Conservation (phyloP, 768 basidiomycete species). For the Lyophyllum shimeji region DNA sequence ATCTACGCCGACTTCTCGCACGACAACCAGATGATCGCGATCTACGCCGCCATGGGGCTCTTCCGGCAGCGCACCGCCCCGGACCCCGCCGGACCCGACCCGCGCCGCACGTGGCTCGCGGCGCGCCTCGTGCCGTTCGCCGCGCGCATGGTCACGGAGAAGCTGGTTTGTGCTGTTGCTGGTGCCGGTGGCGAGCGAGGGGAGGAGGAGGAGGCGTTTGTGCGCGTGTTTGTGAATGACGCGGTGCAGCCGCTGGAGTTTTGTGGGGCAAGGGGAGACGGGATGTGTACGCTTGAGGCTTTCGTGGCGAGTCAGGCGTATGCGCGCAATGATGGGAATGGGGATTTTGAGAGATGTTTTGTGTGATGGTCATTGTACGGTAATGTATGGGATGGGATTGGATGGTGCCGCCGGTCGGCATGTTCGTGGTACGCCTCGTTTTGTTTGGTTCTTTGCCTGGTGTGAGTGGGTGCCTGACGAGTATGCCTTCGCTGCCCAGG, state of each 20-base stretch:
- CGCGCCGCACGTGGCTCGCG: conserved; percentile 48
- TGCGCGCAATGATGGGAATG: conserved; percentile 63
- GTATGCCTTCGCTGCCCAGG: background rate
- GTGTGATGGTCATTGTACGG: too few relatives aligned
- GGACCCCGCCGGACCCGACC: conserved; percentile 32
- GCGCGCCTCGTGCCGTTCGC: conserved; percentile 73
- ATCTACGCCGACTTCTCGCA: conserved; percentile 84
- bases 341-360: conserved; percentile 71
- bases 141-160: conserved; percentile 73
- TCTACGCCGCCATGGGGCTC: conserved; percentile 64
- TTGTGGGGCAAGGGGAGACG: conserved; percentile 50
- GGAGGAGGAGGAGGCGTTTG: conserved; percentile 34
- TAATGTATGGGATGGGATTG: background rate
- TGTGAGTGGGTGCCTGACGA: background rate
- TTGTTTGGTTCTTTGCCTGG: background rate
- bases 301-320: conserved; percentile 77
- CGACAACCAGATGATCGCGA: conserved; percentile 82
- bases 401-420: background rate
- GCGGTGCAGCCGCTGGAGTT: conserved; percentile 62
- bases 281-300: conserved; percentile 60
- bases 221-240: conserved; percentile 81
- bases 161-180: conserved; percentile 43
- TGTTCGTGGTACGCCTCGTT: background rate
- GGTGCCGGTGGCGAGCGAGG: too few relatives aligned
- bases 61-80: conserved; percentile 38